A percentile compares a stretch with the other conserved stretches of the same genome.
phyloP scores from a whole-genome alignment of 2,329 filamentous ascomycete species.

The Trichoderma sp. region DNA sequence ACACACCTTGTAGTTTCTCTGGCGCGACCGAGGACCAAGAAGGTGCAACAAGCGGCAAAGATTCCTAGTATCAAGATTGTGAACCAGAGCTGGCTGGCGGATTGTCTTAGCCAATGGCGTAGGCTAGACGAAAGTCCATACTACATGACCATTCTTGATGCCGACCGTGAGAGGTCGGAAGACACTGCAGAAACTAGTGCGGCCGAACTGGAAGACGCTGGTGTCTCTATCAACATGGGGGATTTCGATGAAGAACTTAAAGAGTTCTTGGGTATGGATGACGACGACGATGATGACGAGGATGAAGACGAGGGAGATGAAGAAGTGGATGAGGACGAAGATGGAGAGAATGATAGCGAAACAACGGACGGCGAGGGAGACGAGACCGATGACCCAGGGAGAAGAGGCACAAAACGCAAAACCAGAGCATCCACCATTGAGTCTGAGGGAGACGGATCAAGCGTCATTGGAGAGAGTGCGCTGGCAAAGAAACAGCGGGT shows the following conservation, averaged over 20 bases:
- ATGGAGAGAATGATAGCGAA: conserved; percentile 24
- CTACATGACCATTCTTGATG: conserved; percentile 71
- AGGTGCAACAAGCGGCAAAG: conserved; percentile 82
- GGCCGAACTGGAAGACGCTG: conserved; percentile 36
- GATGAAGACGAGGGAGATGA: conserved; percentile 29
- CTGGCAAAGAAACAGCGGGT: conserved; percentile 55
- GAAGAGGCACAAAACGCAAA: conserved; percentile 39
- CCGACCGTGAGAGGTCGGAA: conserved; percentile 53
- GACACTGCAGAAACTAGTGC: conserved; percentile 35
- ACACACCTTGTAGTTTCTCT: conserved; percentile 76
- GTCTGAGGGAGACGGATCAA: conserved; percentile 37
- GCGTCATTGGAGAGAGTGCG: conserved; percentile 39
- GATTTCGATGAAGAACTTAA: conserved; percentile 70
- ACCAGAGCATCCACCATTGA: conserved; percentile 33
- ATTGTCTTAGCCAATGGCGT: conserved; percentile 82
- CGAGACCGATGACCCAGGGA: conserved; percentile 30
- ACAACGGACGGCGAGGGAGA: conserved; percentile 34
- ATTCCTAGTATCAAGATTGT: conserved; percentile 87
- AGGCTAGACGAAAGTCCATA: conserved; percentile 78
- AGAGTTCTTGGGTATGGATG: conserved; percentile 67
- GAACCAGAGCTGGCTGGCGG: conserved; percentile 83
- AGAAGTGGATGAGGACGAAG: conserved; percentile 23
- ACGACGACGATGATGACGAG: conserved; percentile 51
- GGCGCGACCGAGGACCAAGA: conserved; percentile 76
- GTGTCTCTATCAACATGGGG: conserved; percentile 47